Percentiles rank a stretch among this genome's conserved stretches.
Conservation (phyloP, 345 rosid genomes). For the Arabidopsis suecica region DNA sequence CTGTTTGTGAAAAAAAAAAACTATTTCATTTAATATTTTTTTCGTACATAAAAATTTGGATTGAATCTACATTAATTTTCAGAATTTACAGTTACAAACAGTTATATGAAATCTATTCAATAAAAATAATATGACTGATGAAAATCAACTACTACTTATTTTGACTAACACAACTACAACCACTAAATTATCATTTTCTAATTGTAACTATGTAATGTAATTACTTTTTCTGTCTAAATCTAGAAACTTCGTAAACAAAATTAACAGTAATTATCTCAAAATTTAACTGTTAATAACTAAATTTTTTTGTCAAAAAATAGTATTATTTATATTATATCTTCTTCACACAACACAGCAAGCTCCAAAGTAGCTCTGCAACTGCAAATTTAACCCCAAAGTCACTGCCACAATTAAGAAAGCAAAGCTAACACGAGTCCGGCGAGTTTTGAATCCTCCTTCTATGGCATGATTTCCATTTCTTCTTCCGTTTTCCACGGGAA, state of each 20-base stretch:
- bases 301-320: neutral
- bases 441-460: slow-evolving; percentile 8
- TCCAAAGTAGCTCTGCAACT: slow-evolving; percentile 32
- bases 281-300: neutral
- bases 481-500: slow-evolving; percentile 20
- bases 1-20: neutral
- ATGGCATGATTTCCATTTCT: slow-evolving; percentile 36
- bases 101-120: neutral
- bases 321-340: neutral
- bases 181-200: neutral
- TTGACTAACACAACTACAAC: neutral
- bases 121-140: neutral
- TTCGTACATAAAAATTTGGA: neutral
- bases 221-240: neutral
- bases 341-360: slow-evolving; percentile 11
- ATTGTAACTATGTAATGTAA: neutral
- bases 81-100: neutral
- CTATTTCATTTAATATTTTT: too few relatives aligned
- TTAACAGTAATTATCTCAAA: neutral
- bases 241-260: too few relatives aligned
- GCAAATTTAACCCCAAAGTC: slow-evolving; percentile 23
- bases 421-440: slow-evolving; percentile 39
- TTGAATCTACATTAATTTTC: neutral
- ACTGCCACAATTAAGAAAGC: slow-evolving; percentile 18
- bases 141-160: neutral